Percentiles rank a stretch among this genome's conserved stretches.
Conservation (phyloP, 768 basidiomycete genomes). For the Agrocybe chaxingu region DNA sequence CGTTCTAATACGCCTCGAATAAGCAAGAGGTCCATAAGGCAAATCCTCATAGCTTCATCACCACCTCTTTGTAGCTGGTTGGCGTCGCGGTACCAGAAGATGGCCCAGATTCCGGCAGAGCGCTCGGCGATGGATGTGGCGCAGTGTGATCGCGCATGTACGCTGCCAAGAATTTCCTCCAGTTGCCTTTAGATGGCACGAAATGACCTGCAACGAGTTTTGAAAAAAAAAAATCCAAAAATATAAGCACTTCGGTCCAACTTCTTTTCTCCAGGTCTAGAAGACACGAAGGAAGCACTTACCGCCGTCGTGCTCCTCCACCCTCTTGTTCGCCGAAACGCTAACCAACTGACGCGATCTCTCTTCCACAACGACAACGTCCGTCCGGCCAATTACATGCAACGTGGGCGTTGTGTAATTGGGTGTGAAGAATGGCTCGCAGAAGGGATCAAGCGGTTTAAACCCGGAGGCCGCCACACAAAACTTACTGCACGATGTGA, state of each 20-base stretch:
- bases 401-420: constrained; percentile 69
- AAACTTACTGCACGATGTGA: constrained; percentile 47
- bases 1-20: background rate
- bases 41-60: constrained; percentile 24
- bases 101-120: constrained; percentile 9
- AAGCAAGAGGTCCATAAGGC: constrained; percentile 3
- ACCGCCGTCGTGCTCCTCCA: constrained; percentile 84
- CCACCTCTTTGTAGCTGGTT: constrained; percentile 14
- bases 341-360: constrained; percentile 57
- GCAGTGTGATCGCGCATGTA: constrained; percentile 56
- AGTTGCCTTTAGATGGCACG: constrained; percentile 72
- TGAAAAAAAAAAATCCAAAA: too few species aligned
- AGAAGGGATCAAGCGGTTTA: constrained; percentile 45
- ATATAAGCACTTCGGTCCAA: too few species aligned
- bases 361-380: constrained; percentile 72
- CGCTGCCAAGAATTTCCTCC: constrained; percentile 71
- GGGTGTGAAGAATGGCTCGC: constrained; percentile 44
- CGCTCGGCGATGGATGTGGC: constrained; percentile 42
- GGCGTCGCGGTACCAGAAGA: constrained; percentile 51
- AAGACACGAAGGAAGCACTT: constrained; percentile 18
- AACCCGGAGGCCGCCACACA: constrained; percentile 79
- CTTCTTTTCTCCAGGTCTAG: background rate
- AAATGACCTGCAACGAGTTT: constrained; percentile 60
- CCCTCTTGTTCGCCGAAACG: constrained; percentile 51
- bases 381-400: constrained; percentile 74